Base-by-base conservation (phyloP, 169 alveolate species). In the Plasmodium malariae region DNA sequence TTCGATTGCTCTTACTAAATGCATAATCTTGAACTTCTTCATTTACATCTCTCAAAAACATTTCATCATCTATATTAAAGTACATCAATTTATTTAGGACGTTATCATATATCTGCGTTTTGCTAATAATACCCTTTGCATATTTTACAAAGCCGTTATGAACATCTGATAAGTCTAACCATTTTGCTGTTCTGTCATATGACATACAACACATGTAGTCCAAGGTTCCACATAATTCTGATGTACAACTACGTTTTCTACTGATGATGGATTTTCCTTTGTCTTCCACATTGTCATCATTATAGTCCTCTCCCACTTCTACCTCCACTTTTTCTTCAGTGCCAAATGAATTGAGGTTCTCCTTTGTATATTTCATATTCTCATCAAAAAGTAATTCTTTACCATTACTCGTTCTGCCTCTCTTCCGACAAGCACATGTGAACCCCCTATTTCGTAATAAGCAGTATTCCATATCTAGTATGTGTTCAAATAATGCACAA, bases 61-160 rank as follows among this genome's bases (percentile, higher is more conserved):
- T 65, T 62, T 78, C 89, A 63, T 78, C 60, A 45, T 4, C 3
- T 14, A 62, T 14, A 36, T 78, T 43, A 69, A 78, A 78, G 19
- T 40, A 28, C n/a, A 63, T 30, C 0, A 62, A 24, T 78, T 63
- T 78, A 49, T 62, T 63, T 2, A 59, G n/a, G n/a, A n/a, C n/a
- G n/a, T n/a, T n/a, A n/a, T n/a, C n/a, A n/a, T n/a, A n/a, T n/a
- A n/a, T n/a, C n/a, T n/a, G n/a, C n/a, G n/a, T n/a, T n/a, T n/a
- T n/a, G n/a, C n/a, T n/a, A n/a, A n/a, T n/a, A n/a, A n/a, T n/a
- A n/a, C 59, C 14, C 17, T 3, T 67, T 4, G 14, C 14, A 36
- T 6, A 32, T 17, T 67, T 67, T 36, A 24, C 14, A 6, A 32
- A 67, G 7, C 4, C 24, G 24, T 19, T 17, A 0, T 43, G 34